A percentile compares a stretch with the other conserved stretches of the same genome.
Evolutionary conservation across 192 early-diverging fungal genomes (phyloP).

Genomic region (Phycomyces nitens): DNA sequence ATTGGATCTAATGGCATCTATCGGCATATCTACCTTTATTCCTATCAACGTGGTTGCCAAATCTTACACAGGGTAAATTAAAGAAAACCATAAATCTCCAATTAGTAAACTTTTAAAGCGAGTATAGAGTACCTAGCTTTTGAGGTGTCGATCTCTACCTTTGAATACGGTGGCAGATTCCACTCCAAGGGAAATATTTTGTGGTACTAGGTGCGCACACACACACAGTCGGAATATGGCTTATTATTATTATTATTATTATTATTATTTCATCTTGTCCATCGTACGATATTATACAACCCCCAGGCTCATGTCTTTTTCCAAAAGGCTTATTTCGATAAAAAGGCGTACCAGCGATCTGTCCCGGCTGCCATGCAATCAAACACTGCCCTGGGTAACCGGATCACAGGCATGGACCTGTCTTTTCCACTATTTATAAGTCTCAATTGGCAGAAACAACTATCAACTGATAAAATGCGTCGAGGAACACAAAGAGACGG

Average conservation of each 20-base stretch:
- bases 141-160: slow-evolving; percentile 27
- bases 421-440: slow-evolving; percentile 48
- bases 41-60: slow-evolving; percentile 60
- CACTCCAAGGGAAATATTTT: slow-evolving; percentile 27
- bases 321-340: slow-evolving; percentile 55
- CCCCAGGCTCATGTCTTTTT: slow-evolving; percentile 50
- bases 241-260: too few species aligned
- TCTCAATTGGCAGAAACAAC: slow-evolving; percentile 63
- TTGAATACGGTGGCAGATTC: slow-evolving; percentile 15
- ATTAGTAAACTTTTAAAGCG: too few species aligned
- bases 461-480: slow-evolving; percentile 63
- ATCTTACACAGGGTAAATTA: slow-evolving; percentile 47
- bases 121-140: slow-evolving; percentile 1
- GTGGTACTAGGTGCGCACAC: slow-evolving; percentile 62
- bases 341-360: slow-evolving; percentile 54
- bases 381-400: slow-evolving; percentile 50
- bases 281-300: slow-evolving; percentile 47
- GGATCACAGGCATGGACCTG: slow-evolving; percentile 42
- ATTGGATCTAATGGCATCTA: slow-evolving; percentile 50
- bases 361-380: slow-evolving; percentile 55
- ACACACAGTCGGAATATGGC: slow-evolving; percentile 57
- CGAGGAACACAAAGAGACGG: slow-evolving; percentile 57
- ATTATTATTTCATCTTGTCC: slow-evolving; percentile 52
- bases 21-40: slow-evolving; percentile 59
- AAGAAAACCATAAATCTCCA: slow-evolving; percentile 29